These are phyloP conservation scores for Maudiozyma barnettii DNA, from an alignment of 805 yeast species.

Conservation along the genomic window DNA sequence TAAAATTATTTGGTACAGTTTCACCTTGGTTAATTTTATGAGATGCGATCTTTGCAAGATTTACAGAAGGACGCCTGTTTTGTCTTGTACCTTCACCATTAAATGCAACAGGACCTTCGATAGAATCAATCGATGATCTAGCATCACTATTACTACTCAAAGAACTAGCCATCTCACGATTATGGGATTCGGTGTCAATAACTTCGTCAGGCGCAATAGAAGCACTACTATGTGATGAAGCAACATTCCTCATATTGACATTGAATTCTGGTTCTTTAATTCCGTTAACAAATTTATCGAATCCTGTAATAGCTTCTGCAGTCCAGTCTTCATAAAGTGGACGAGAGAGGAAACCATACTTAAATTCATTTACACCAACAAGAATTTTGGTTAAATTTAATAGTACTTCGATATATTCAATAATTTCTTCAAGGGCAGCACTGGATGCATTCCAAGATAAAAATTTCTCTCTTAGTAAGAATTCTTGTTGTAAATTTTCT, in stretches of 20 bases:
- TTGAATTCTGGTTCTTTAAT: background rate
- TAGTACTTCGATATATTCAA: slow-evolving; percentile 41
- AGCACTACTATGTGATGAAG: background rate
- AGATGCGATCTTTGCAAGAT: slow-evolving; percentile 26
- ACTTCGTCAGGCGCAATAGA: slow-evolving; percentile 1
- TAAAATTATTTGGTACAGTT: slow-evolving; percentile 24
- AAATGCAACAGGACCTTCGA: slow-evolving; percentile 5
- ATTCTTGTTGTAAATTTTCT: slow-evolving; percentile 8
- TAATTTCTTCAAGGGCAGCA: slow-evolving; percentile 40
- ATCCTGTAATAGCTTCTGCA: slow-evolving; percentile 33
- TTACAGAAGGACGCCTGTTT: slow-evolving; percentile 6
- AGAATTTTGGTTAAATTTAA: slow-evolving; percentile 33
- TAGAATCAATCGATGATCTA: background rate
- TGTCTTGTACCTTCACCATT: slow-evolving; percentile 7
- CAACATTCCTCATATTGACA: background rate
- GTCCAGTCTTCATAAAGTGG: slow-evolving; percentile 38
- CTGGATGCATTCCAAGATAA: slow-evolving; percentile 45
- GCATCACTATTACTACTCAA: background rate
- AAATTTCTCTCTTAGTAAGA: slow-evolving; percentile 31
- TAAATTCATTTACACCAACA: slow-evolving; percentile 42
- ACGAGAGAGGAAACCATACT: slow-evolving; percentile 42
- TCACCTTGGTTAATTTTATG: slow-evolving; percentile 12
- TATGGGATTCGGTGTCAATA: background rate
- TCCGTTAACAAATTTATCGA: slow-evolving; percentile 20
- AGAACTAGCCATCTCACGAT: background rate